A percentile compares a stretch with the other conserved stretches of the same genome.
These are phyloP conservation scores for Phytomonas serpens DNA, from an alignment of 208 protist species.

Conservation along the genomic window DNA sequence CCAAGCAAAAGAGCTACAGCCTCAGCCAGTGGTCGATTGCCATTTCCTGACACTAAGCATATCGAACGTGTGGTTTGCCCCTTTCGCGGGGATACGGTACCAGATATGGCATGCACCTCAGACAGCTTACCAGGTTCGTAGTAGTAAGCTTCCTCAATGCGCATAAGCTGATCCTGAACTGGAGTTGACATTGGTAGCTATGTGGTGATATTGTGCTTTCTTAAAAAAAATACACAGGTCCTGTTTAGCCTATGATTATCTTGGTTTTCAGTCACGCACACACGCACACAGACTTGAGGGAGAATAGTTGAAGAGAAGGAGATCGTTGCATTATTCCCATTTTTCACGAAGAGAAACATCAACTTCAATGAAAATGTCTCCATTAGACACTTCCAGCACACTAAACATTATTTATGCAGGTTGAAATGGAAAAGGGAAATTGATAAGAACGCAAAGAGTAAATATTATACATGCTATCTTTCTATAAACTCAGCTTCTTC, in stretches of 20 bases:
- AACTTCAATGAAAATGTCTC: not conserved
- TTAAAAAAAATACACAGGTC: not conserved
- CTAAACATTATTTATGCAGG: not conserved
- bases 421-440: not conserved
- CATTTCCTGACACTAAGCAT: conserved; percentile 87
- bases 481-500: not conserved
- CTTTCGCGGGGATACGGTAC: conserved; percentile 50
- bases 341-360: not conserved
- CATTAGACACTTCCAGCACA: not conserved
- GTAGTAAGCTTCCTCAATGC: conserved; percentile 81
- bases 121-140: conserved; percentile 71
- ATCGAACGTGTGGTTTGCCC: conserved; percentile 21
- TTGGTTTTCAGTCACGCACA: not conserved
- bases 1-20: conserved; percentile 79
- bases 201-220: conserved; percentile 1
- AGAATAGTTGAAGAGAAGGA: conserved; percentile 7
- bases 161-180: conserved; percentile 56
- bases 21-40: conserved; percentile 83
- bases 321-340: not conserved
- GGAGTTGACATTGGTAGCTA: conserved; percentile 21
- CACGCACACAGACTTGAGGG: conserved; percentile 1
- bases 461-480: conserved; percentile 2
- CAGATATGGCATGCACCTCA: conserved; percentile 48
- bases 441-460: not conserved
- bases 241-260: not conserved